Evolutionary conservation across 805 yeast genomes (phyloP), one percentile per base, ranked within the genome.

Genomic region (Monosporozyma siamensis): DNA sequence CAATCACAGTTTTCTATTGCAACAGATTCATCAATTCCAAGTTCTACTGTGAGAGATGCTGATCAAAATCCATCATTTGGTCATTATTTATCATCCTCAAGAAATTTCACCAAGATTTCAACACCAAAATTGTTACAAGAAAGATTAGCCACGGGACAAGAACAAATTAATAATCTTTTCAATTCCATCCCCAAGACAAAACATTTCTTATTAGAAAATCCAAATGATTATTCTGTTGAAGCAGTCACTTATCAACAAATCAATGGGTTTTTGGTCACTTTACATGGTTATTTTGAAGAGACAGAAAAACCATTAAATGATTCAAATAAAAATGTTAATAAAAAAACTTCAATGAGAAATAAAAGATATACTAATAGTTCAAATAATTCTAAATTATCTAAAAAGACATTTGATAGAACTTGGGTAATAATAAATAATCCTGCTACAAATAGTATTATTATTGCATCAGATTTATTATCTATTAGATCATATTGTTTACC

Each of bases 231-330:
- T 53, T 74, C 95, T 22, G 74, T 89, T 64, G 96, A 92, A 57
- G 73, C 85, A 2, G 78, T 82, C 69, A 74, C 89, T 22, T 74
- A 70, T 44, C 79, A 85, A 8, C 78, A 75, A 38, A 74, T 89
- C 26, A 75, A 79, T 39, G 96, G 95, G 5, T 77, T 92, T 53
- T 70, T 84, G 54, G 74, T 90, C 35, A 70, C 79, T 0, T 64
- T 90, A n/a, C 98, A 92, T 65, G 99, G 99, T 4, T 79, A 76
- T 44, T 90, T 77, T 57, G 78, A 77, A 40, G 97, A 92, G 63
- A 58, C 65, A 15, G 79, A 67, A 0, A 70, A 68, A 18, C 88
- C 89, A 1, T 74, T 71, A 25, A 38, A 53, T 4, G 66, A 62
- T 35, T 43, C 58, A 17, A 51, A 49, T 38, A 48, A 45, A 32